Evolutionary conservation across 2,329 filamentous ascomycete species (phyloP), one percentile per base, ranked within the genome.

Genomic region (Ophiocordyceps camponoti-floridani): DNA sequence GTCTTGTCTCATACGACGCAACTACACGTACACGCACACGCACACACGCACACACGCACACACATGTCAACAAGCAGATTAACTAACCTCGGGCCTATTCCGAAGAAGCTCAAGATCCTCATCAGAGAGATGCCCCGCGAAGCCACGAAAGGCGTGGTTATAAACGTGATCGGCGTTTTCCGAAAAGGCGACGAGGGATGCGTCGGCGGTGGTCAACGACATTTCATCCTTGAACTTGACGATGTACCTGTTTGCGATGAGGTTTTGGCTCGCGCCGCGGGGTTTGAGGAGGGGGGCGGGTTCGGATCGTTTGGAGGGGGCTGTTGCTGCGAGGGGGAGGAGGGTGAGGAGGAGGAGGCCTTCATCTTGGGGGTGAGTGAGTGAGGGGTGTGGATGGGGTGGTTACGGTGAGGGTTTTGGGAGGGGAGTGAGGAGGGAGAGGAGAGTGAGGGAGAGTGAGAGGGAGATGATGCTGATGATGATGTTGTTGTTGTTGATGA

Each of bases 171-270:
- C 52, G 23, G 53, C 54, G 18, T 47, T 47, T n/a, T 44, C 46
- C 28, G 46, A 35, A 18, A 54, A 43, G 41, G 44, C 23, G 35
- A 43, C 45, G 40, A 56, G 37, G 31, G 46, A 41, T 9, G 19
- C 37, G 4, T 48, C 48, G 26, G 48, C 18, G 1, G 43, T 38
- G 14, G 47, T 45, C 2, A 48, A 16, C 5, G 41, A 26, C 23
- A 48, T 47, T n/a, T 40, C 46, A 35, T 49, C 46, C 42, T 51
- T 51, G 44, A 55, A 52, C 44, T 54, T 56, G 48, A 57, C 53
- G 46, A 57, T 57, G 47, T 56, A 57, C 48, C 53, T 55, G 48
- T 49, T 46, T 10, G 50, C 42, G 9, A 56, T 50, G 44, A 53
- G 44, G 40, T 23, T 23, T 23, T 42, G 13, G 11, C 33, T 28